Conservation (phyloP, 345 rosid species). For the Durio zibethinus region DNA sequence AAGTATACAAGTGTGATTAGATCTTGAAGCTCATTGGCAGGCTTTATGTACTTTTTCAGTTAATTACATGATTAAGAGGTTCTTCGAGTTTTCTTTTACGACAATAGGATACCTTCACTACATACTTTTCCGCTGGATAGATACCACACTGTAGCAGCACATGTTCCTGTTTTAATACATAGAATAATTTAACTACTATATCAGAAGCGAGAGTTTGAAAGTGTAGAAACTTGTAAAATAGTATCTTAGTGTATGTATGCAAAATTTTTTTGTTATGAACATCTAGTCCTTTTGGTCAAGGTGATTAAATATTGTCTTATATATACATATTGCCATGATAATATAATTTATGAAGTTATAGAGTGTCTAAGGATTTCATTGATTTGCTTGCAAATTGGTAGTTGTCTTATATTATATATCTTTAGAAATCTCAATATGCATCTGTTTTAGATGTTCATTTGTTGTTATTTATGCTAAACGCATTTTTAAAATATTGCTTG, state of each 20-base stretch:
- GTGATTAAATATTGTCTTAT: not conserved
- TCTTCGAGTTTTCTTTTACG: conserved; percentile 6
- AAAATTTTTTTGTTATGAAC: not conserved
- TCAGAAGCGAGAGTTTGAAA: not conserved
- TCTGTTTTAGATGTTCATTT: not conserved
- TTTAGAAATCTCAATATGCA: not conserved
- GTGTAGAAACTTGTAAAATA: not conserved
- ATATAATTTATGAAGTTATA: not conserved
- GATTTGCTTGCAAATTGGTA: not conserved
- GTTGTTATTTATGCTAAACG: not conserved
- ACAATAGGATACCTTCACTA: not conserved
- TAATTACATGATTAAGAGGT: conserved; percentile 17
- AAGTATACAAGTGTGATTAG: conserved; percentile 10
- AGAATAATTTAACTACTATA: not conserved
- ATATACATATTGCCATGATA: not conserved
- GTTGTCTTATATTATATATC: not conserved
- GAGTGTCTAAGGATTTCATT: not conserved
- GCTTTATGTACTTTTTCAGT: conserved; percentile 2
- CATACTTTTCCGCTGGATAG: conserved; percentile 2
- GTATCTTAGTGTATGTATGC: not conserved
- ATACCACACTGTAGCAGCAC: not conserved
- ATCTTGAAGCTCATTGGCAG: not conserved
- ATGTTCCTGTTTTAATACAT: not conserved
- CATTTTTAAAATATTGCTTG: not conserved
- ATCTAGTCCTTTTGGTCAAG: not conserved